phyloP scores from a whole-genome alignment of 495 filamentous ascomycete species.

The Mycothermus thermophilus region DNA sequence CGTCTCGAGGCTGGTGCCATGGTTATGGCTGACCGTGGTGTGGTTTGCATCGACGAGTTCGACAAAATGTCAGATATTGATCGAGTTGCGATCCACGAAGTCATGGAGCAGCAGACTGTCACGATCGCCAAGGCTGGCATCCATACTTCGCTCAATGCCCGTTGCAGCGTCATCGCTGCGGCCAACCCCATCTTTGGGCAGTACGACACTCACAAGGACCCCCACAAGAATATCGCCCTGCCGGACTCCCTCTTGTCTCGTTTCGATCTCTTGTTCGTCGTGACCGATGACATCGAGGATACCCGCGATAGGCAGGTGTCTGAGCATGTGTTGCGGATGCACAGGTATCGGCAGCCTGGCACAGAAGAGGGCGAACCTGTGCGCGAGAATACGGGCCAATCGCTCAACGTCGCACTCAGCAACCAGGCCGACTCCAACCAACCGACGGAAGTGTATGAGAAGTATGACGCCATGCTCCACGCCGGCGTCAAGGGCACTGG shows the following conservation, averaged over 20 bases:
- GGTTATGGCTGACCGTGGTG: slow-evolving; percentile 92
- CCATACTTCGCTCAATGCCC: slow-evolving; percentile 91
- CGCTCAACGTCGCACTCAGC: slow-evolving; percentile 78
- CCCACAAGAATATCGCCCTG: slow-evolving; percentile 94
- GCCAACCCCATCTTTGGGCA: slow-evolving; percentile 97
- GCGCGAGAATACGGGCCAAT: slow-evolving; percentile 72
- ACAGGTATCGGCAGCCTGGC: slow-evolving; percentile 86
- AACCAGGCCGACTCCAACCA: slow-evolving; percentile 52
- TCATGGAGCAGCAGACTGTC: slow-evolving; percentile 99
- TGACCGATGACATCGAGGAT: slow-evolving; percentile 97
- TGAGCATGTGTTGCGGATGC: slow-evolving; percentile 95
- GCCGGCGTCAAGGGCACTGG: slow-evolving; percentile 70
- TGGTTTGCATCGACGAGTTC: slow-evolving; percentile 99
- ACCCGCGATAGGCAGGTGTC: slow-evolving; percentile 79
- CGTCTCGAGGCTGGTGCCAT: slow-evolving; percentile 95
- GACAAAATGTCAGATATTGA: slow-evolving; percentile 99
- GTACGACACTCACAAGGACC: slow-evolving; percentile 97
- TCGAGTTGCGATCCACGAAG: slow-evolving; percentile 97
- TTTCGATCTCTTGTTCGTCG: slow-evolving; percentile 97
- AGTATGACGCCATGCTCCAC: slow-evolving; percentile 92
- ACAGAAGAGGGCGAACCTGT: slow-evolving; percentile 93
- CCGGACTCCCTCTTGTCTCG: slow-evolving; percentile 94
- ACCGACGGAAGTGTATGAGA: slow-evolving; percentile 86
- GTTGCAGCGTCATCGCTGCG: slow-evolving; percentile 92
- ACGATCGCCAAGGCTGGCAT: slow-evolving; percentile 99